These are phyloP conservation scores for Colletotrichum destructivum DNA, from an alignment of 2,329 filamentous ascomycete species.

Conservation along the genomic window DNA sequence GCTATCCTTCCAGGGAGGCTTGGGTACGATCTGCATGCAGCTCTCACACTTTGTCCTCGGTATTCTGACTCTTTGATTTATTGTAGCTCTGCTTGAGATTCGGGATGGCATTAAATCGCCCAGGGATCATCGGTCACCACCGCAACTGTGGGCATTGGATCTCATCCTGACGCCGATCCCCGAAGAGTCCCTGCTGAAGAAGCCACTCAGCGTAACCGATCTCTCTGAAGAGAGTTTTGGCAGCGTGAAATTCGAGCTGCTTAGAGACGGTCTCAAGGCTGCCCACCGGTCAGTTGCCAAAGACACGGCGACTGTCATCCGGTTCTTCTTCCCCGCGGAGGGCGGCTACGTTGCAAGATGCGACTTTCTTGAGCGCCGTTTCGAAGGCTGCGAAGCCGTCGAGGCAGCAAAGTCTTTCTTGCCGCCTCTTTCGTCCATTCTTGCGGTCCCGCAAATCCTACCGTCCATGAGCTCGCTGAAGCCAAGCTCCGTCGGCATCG, in stretches of 20 bases:
- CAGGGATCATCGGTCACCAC: not conserved
- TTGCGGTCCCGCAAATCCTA: not conserved
- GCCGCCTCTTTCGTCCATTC: not conserved
- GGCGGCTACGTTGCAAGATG: not conserved
- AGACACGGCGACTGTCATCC: not conserved
- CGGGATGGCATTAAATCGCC: not conserved
- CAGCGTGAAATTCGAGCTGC: not conserved
- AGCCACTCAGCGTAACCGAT: not conserved
- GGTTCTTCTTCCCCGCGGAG: not conserved
- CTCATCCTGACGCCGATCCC: not conserved
- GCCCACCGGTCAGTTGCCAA: not conserved
- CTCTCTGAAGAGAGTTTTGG: not conserved
- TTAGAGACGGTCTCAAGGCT: not conserved
- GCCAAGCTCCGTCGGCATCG: not conserved
- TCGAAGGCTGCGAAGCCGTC: slow-evolving; percentile 13
- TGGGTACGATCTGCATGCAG: no score
- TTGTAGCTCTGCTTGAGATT: slow-evolving; percentile 1
- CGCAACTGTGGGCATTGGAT: not conserved
- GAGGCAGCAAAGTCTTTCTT: not conserved
- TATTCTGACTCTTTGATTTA: no score
- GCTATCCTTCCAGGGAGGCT: no score
- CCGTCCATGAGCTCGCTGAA: not conserved
- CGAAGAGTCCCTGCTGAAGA: not conserved
- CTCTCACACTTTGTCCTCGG: no score
- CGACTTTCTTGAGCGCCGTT: slow-evolving; percentile 6